A percentile compares a stretch with the other conserved stretches of the same genome.
These are phyloP conservation scores for Pleurotus ostreatus DNA, from an alignment of 768 basidiomycete species.

Conservation along the genomic window DNA sequence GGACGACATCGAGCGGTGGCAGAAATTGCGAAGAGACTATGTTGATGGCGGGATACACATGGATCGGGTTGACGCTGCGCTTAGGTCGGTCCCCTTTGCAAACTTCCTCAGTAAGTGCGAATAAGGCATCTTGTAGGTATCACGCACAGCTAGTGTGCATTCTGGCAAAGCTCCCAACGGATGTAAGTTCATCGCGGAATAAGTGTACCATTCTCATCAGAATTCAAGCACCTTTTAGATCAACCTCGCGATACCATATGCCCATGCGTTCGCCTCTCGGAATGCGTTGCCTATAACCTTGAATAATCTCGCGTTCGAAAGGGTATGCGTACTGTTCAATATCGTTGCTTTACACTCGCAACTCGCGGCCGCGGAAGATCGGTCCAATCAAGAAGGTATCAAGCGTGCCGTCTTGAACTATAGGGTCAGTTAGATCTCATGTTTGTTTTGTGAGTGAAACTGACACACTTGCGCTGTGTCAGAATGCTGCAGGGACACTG, in stretches of 20 bases:
- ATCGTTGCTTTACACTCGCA: constrained; percentile 84
- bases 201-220: not conserved
- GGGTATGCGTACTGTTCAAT: constrained; percentile 78
- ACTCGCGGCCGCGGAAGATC: constrained; percentile 67
- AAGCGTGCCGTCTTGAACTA: constrained; percentile 71
- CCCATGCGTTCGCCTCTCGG: constrained; percentile 58
- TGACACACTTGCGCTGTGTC: not conserved
- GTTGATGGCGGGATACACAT: constrained; percentile 50
- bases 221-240: constrained; percentile 41
- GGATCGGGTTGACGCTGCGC: constrained; percentile 44
- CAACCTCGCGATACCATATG: constrained; percentile 67
- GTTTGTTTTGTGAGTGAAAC: constrained; percentile 6
- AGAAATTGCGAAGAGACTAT: constrained; percentile 55
- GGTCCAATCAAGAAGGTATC: constrained; percentile 72
- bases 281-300: constrained; percentile 55
- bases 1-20: constrained; percentile 72
- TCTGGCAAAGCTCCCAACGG: constrained; percentile 77
- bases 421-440: constrained; percentile 42
- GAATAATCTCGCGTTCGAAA: constrained; percentile 77
- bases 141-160: constrained; percentile 87
- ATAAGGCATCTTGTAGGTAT: constrained; percentile 52
- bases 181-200: constrained; percentile 39
- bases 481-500: constrained; percentile 74
- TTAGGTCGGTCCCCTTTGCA: constrained; percentile 47
- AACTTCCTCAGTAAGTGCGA: not conserved